Conservation (phyloP, 176 grass and related monocot genomes). For the bread wheat (Triticum aestivum) region DNA sequence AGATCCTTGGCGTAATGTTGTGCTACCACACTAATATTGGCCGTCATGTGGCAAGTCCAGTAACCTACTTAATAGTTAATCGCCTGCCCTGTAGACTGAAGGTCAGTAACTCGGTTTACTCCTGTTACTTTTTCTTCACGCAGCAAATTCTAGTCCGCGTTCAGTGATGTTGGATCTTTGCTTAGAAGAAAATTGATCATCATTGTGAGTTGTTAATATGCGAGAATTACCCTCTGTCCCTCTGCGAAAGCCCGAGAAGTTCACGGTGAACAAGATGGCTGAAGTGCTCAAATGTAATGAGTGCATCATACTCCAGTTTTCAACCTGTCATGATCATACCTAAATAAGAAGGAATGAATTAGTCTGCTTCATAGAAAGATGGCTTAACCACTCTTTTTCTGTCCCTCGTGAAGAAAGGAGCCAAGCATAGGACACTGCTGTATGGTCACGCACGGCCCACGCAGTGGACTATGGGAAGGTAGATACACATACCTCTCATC, state of each 20-base stretch:
- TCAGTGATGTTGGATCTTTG: background rate
- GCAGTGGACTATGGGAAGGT: slow-evolving; percentile 1
- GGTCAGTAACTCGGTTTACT: background rate
- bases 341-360: slow-evolving; percentile 18
- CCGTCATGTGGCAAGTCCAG: background rate
- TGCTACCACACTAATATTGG: background rate
- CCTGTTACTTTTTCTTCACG: background rate
- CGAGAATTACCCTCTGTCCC: background rate
- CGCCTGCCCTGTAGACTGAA: background rate
- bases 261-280: background rate
- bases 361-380: slow-evolving; percentile 26
- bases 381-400: slow-evolving; percentile 9
- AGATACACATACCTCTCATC: background rate
- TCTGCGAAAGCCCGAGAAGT: background rate
- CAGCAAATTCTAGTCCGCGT: background rate
- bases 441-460: background rate
- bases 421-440: slow-evolving; percentile 40
- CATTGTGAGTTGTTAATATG: background rate
- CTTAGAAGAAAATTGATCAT: background rate
- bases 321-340: background rate
- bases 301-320: background rate
- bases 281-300: background rate
- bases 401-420: slow-evolving; percentile 12
- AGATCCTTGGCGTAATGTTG: background rate
- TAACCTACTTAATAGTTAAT: background rate